Base-by-base conservation (phyloP, 805 yeast genomes). In the Metschnikowia arizonensis region DNA sequence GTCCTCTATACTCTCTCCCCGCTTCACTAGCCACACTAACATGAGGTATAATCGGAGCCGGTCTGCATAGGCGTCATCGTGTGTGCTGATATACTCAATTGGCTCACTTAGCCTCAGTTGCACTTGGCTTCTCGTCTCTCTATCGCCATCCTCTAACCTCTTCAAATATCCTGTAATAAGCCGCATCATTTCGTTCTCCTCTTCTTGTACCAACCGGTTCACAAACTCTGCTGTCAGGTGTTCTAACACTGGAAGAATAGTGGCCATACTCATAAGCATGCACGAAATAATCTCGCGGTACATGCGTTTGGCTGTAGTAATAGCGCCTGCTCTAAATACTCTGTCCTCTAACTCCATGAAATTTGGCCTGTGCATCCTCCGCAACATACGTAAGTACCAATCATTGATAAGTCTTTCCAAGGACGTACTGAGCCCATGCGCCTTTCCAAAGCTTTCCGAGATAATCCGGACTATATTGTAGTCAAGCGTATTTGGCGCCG, bases 401-500 rank as follows among this genome's bases (percentile, higher is more conserved):
- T 10, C 32, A 24, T 41, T 36, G 26, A 44, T 17, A 3, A 9
- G 26, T 4, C 14, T 18, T 17, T 39, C 30, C 14, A 43, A 23
- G 3, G 19, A 14, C 11, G 7, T 29, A 35, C 32, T 46, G 14
- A 42, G 4, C 30, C 12, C 9, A 34, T 47, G 33, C 26, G 49
- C 45, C 11, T 19, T 24, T 5, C 42, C 25, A 38, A 52, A 46
- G 3, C 35, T 21, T 11, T 15, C 29, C 6, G 54, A 34, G 8
- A 50, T 32, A 8, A 28, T 15, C 19, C 30, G 41, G 21, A 48
- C 39, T 3, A 40, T 18, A 8, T 40, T 34, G 26, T 36, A 44
- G 14, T 48, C 56, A 2, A 41, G 33, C 32, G 40, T 46, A 24
- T 44, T 36, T 8, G 26, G 41, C 17, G 50, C 33, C 5, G 46